Evolutionary conservation across 768 basidiomycete species (phyloP).

Genomic region (Macrolepiota dolichaula): DNA sequence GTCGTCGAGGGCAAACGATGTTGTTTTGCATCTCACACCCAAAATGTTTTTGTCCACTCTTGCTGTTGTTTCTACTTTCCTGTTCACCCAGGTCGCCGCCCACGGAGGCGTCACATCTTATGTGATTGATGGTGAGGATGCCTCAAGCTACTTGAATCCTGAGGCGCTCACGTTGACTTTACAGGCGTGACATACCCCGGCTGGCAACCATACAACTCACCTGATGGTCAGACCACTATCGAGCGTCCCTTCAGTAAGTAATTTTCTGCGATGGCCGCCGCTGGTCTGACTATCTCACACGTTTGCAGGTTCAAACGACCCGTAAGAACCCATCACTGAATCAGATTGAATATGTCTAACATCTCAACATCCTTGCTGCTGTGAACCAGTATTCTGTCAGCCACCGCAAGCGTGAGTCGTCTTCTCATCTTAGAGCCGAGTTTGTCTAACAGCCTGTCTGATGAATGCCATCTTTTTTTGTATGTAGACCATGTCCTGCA

Average conservation of each 20-base stretch:
- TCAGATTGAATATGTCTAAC: background rate
- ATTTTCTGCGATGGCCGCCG: background rate
- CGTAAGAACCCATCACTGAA: slow-evolving; percentile 19
- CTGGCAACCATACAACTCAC: slow-evolving; percentile 31
- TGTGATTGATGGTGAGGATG: slow-evolving; percentile 25
- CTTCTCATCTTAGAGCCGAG: background rate
- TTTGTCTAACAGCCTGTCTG: background rate
- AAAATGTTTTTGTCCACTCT: slow-evolving; percentile 21
- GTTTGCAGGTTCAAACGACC: slow-evolving; percentile 26
- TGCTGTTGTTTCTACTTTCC: slow-evolving; percentile 22
- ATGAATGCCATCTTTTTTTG: background rate
- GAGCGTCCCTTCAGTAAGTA: slow-evolving; percentile 21
- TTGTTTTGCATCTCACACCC: background rate
- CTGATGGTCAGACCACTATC: slow-evolving; percentile 28
- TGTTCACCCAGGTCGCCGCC: slow-evolving; percentile 27
- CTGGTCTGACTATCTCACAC: background rate
- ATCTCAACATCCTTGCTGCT: background rate
- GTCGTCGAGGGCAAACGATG: background rate
- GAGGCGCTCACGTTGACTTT: too few relatives aligned
- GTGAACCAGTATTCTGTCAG: slow-evolving; percentile 21
- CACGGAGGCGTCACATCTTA: slow-evolving; percentile 34
- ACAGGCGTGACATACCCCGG: slow-evolving; percentile 28
- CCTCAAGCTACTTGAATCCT: background rate
- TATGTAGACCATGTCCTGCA: slow-evolving; percentile 27
- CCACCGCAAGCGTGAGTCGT: slow-evolving; percentile 19